These are phyloP conservation scores for Neurospora sp. DNA, from an alignment of 495 filamentous ascomycete species.

Conservation along the genomic window DNA sequence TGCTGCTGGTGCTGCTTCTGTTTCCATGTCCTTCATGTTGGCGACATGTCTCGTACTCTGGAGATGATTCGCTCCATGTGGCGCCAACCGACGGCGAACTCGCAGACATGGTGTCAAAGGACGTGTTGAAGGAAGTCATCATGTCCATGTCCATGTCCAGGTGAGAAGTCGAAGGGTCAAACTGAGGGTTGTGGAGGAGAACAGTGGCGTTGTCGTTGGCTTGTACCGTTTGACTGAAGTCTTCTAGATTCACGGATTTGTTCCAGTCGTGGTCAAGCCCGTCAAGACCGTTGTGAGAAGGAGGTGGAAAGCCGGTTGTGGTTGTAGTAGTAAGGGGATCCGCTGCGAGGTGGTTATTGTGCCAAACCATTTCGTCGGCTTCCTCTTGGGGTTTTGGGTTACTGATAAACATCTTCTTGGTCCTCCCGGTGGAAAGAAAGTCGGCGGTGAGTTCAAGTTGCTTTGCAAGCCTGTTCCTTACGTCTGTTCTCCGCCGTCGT, in stretches of 20 bases:
- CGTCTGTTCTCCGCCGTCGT: not conserved
- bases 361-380: not conserved
- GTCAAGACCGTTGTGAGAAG: not conserved
- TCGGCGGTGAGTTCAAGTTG: not conserved
- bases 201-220: not conserved
- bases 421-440: not conserved
- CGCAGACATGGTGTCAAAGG: not conserved
- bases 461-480: not conserved
- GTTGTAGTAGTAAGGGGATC: not conserved
- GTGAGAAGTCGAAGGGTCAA: not conserved
- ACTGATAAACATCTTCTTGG: not conserved
- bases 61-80: not conserved
- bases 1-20: not conserved
- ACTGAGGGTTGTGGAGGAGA: not conserved
- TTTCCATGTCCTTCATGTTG: not conserved
- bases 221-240: not conserved
- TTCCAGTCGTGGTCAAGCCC: not conserved
- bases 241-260: not conserved
- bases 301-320: not conserved
- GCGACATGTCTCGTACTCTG: not conserved
- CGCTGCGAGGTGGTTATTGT: not conserved
- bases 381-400: not conserved
- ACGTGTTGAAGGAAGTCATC: not conserved
- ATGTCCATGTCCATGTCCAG: not conserved
- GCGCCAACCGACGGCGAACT: not conserved